Base-by-base conservation (phyloP, 1,284 basidiomycete species). In the Malassezia caprae region DNA sequence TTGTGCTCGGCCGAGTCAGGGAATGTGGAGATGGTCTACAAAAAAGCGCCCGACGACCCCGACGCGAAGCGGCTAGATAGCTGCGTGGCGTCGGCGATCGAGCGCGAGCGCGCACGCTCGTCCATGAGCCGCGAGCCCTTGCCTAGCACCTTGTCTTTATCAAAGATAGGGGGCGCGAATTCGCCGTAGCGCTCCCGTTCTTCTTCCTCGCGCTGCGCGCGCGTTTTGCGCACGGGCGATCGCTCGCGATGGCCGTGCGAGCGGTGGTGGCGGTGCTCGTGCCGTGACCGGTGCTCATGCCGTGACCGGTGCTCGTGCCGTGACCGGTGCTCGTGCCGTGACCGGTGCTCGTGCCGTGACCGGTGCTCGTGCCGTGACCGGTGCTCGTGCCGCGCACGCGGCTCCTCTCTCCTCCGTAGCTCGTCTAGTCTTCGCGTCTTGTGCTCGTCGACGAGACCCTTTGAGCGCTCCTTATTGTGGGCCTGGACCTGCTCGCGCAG, bases 91-190 rank as follows among this genome's bases (percentile, higher is more conserved):
- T 52, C 46, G 6, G 43, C 45, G 21, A 57, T n/a, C 6, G 55
- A 42, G 21, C 39, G 30, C 15, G 49, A 32, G 26, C 55, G 55
- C 37, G 49, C 32, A 24, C 51, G 55, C 34, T 51, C 49, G 32
- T 57, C 55, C 44, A 57, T 51, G 23, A 52, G 43, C 12, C 55
- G 55, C n/a, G 54, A 45, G 11, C 53, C 53, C 6, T 43, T 48
- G 17, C 54, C 54, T 3, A 56, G 49, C 0, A 56, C 54, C 40
- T 56, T 56, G 48, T 56, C 54, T 42, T 47, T 51, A 41, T 56
- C 54, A 13, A 56, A 56, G 15, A 39, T 15, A 7, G 43, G 48
- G 8, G 49, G 11, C 13, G 39, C 27, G 32, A 47, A 26, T 11
- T 50, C 24, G 17, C 46, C 46, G 35, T 31, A 12, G 8, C 21